Conservation (phyloP, 1,284 basidiomycete genomes). For the Ustilago esculenta region DNA sequence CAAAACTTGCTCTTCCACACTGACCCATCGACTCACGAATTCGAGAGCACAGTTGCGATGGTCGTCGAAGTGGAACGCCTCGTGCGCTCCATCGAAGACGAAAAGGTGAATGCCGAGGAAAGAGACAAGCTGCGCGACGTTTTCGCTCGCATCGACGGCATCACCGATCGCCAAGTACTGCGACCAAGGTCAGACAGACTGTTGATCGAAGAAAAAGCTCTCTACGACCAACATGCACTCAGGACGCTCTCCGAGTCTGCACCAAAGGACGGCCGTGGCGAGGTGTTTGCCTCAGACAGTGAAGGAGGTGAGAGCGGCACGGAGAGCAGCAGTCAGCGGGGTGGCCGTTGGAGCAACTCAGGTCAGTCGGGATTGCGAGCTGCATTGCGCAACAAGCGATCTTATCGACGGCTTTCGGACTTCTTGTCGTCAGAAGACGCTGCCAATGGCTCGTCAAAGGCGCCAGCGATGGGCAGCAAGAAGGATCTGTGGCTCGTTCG, state of each 20-base stretch:
- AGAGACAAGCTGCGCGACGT: constrained; percentile 92
- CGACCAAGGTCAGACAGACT: constrained; percentile 86
- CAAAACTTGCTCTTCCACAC: constrained; percentile 84
- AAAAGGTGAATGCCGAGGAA: constrained; percentile 95
- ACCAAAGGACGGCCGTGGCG: constrained; percentile 24
- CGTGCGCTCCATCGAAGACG: constrained; percentile 94
- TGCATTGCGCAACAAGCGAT: constrained; percentile 55
- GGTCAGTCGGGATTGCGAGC: constrained; percentile 41
- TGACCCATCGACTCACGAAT: constrained; percentile 95
- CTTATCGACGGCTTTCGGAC: constrained; percentile 57
- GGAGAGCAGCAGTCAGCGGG: constrained; percentile 12
- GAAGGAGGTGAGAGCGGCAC: constrained; percentile 29
- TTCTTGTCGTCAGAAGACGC: constrained; percentile 39
- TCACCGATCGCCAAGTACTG: constrained; percentile 73
- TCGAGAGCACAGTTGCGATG: constrained; percentile 93
- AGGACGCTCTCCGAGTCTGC: constrained; percentile 61
- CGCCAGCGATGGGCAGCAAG: constrained; percentile 66
- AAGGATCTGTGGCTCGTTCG: constrained; percentile 92
- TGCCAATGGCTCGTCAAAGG: constrained; percentile 34
- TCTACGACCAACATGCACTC: constrained; percentile 64
- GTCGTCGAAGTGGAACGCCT: constrained; percentile 95
- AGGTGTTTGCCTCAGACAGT: constrained; percentile 27
- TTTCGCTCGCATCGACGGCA: constrained; percentile 92
- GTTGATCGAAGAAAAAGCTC: constrained; percentile 82
- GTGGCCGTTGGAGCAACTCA: constrained; percentile 12